Conservation (phyloP, 176 grass and related monocot genomes). For the Secale cereale region DNA sequence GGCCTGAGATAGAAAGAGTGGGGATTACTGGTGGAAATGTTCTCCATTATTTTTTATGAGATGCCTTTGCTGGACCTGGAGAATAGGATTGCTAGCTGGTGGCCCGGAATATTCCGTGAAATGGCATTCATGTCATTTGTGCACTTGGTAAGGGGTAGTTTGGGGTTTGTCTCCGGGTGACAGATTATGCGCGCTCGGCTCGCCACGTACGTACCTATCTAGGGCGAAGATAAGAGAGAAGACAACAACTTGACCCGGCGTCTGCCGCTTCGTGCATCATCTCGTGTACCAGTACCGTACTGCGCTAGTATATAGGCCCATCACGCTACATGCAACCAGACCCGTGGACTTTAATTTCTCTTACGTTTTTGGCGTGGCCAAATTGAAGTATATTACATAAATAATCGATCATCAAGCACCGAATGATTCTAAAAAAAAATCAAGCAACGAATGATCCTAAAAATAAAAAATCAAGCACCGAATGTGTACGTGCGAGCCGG, state of each 20-base stretch:
- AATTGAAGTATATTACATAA: neutral
- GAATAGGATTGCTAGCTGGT: neutral
- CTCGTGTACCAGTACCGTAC: neutral
- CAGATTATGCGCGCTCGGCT: conserved; percentile 24
- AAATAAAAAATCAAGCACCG: too few relatives aligned
- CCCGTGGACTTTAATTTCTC: neutral
- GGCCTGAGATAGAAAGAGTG: neutral
- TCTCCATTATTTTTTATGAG: conserved; percentile 13
- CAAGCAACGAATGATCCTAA: too few relatives aligned
- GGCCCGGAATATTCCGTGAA: neutral
- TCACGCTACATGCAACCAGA: neutral
- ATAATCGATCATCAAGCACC: neutral
- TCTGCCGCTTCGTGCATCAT: neutral
- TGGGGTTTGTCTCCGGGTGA: neutral
- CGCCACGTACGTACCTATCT: conserved; percentile 29
- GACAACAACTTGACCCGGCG: neutral
- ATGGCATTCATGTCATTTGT: neutral
- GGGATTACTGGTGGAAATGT: neutral
- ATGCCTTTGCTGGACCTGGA: conserved; percentile 20
- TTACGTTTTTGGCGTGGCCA: neutral
- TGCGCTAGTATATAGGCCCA: neutral
- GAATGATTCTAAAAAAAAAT: too few relatives aligned
- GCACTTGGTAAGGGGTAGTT: accelerated
- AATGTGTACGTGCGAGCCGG: too few relatives aligned
- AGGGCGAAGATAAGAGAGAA: neutral